These are phyloP conservation scores for Paratinospora sagittata DNA, from an alignment of 164 flowering plant genomes.

Conservation along the genomic window DNA sequence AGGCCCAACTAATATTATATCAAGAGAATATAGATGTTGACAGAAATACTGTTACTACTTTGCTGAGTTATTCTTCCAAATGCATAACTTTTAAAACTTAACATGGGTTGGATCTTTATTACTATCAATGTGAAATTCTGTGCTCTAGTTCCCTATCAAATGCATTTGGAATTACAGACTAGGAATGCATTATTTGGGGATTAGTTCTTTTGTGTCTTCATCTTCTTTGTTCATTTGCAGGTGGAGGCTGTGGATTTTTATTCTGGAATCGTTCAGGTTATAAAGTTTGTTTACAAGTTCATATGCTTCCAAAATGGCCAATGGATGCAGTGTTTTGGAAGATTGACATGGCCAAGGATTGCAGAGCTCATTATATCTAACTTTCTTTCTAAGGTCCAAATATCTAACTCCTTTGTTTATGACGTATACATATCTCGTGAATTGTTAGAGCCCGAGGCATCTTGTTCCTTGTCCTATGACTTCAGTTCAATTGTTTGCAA, in stretches of 20 bases:
- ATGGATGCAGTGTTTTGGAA: constrained; percentile 77
- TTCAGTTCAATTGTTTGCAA: neutral
- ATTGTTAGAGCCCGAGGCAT: neutral
- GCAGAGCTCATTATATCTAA: constrained; percentile 70
- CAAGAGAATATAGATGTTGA: too few species aligned
- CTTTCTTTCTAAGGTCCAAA: constrained; percentile 77
- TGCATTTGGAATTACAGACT: neutral
- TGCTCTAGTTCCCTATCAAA: neutral
- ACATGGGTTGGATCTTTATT: neutral
- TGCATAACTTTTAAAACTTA: too few species aligned
- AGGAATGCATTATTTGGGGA: neutral
- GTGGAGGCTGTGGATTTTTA: constrained; percentile 42
- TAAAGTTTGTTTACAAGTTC: constrained; percentile 44
- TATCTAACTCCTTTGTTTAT: neutral
- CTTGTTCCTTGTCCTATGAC: neutral
- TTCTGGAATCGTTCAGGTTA: constrained; percentile 40
- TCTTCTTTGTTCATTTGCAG: constrained; percentile 33
- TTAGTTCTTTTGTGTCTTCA: constrained; percentile 1
- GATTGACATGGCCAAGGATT: constrained; percentile 88
- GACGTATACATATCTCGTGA: neutral
- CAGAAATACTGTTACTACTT: too few species aligned
- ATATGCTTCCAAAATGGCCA: constrained; percentile 56
- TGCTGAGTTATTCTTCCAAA: constrained; percentile 1
- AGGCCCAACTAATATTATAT: too few species aligned
- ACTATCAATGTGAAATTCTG: neutral